Conservation (phyloP, 225 moss, liverwort and hornwort species). For the Polytrichum commune region DNA sequence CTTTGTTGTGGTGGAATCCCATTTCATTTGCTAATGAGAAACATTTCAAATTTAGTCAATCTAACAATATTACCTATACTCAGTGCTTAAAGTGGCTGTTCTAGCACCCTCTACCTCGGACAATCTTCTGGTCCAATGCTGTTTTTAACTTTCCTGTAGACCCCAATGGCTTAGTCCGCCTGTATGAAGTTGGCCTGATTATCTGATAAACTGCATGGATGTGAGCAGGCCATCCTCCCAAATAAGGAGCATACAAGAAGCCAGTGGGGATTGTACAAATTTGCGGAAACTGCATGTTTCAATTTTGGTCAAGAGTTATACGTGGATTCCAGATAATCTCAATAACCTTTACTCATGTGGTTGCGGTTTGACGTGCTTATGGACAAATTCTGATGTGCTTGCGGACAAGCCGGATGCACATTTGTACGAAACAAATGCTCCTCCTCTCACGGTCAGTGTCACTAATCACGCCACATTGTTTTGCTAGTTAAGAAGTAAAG, state of each 20-base stretch:
- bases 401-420: constrained; percentile 50
- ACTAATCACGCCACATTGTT: not conserved
- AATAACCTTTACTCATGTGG: constrained; percentile 56
- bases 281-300: constrained; percentile 59
- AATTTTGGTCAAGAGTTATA: constrained; percentile 43
- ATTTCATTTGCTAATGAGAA: too few relatives aligned
- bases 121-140: not conserved
- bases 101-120: not conserved
- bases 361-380: constrained; percentile 64
- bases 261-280: constrained; percentile 30
- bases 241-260: constrained; percentile 36
- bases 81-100: not conserved
- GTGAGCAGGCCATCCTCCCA: constrained; percentile 8
- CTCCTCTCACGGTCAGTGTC: constrained; percentile 35
- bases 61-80: too few relatives aligned
- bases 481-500: too few relatives aligned
- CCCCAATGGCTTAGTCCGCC: not conserved
- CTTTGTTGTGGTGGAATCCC: too few relatives aligned
- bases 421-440: constrained; percentile 35
- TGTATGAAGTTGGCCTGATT: not conserved
- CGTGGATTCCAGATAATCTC: constrained; percentile 60
- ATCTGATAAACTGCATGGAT: not conserved
- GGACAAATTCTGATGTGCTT: constrained; percentile 52
- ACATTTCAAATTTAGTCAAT: too few relatives aligned
- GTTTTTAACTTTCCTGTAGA: not conserved